Evolutionary conservation across 345 rosid genomes (phyloP).

Genomic region (Sonneratia alba): DNA sequence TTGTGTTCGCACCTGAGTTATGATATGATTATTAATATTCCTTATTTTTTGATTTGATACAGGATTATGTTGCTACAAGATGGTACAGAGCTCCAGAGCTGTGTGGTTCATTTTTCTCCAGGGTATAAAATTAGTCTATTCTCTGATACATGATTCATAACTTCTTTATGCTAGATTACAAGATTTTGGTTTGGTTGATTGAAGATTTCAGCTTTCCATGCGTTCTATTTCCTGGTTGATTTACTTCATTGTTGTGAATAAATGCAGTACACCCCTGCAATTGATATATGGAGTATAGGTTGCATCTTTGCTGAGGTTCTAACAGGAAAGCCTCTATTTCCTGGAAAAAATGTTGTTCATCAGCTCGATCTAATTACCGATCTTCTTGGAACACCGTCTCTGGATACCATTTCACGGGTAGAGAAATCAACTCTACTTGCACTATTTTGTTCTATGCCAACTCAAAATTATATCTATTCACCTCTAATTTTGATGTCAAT

Average conservation of each 20-base stretch:
- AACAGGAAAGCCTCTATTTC: constrained; percentile 73
- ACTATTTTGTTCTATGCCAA: not conserved
- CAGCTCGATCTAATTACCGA: constrained; percentile 88
- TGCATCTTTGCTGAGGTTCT: constrained; percentile 86
- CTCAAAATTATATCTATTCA: not conserved
- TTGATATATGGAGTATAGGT: constrained; percentile 89
- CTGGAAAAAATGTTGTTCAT: constrained; percentile 77
- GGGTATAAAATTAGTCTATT: constrained; percentile 30
- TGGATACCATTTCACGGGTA: constrained; percentile 71
- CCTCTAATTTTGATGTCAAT: not conserved
- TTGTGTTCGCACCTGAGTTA: not conserved
- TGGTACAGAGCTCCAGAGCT: constrained; percentile 99
- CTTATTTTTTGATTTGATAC: constrained; percentile 9
- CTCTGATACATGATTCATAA: not conserved
- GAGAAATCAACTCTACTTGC: constrained; percentile 1
- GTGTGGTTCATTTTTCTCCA: constrained; percentile 93
- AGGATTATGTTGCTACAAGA: constrained; percentile 97
- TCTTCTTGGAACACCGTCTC: constrained; percentile 77
- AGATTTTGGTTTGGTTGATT: not conserved
- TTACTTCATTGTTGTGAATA: constrained; percentile 5
- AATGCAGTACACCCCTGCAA: constrained; percentile 74
- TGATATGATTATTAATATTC: constrained; percentile 2
- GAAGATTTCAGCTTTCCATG: not conserved
- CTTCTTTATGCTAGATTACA: not conserved
- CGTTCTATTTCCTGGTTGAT: not conserved